Evolutionary conservation across 257 asterid genomes (phyloP), one percentile per base, ranked within the genome.

Genomic region (Scutellaria galericulata): DNA sequence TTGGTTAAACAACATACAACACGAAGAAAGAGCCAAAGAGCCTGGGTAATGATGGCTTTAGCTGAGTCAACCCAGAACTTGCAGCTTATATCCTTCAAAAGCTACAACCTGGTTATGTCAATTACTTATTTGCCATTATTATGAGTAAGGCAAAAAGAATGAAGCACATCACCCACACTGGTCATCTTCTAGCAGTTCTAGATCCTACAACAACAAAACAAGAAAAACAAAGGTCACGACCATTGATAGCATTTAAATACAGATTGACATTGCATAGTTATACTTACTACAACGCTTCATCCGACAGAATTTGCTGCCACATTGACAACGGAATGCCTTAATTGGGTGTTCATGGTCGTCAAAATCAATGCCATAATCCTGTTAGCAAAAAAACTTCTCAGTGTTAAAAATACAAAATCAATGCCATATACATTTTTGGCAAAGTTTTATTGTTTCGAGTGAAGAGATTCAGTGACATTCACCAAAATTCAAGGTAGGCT

Each of bases 311-410:
- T 78, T 81, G 87, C 99, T 89, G 72, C 96, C 92, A 77, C 99
- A 94, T 50, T 80, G 88, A 83, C 99, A 94, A 70, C 58, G 61
- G 75, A 94, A 94, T 42, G 98, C 96, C 86, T 91, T 88, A 18
- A 89, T 80, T 7, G 98, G 99, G 86, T 88, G 96, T 31, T 87
- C 95, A 31, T 79, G 81, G 79, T 94, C 99, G 68, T 91, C 97
- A 82, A 94, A 91, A 68, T 94, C 99, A 57, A 91, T 88, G 71
- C 99, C 99, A 76, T 94, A 94, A 74, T 94, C 99, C 97, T 94
- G 95, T 83, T 60, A 80, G 63, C 71, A 79, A 31, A 12, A 31
- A 1, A 45, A 41, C 13, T 58, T 64, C 65, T 71, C 37, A 70
- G 67, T 47, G 62, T 61, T 65, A 47, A 46, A 27, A 10, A 57